Evolutionary conservation across 768 basidiomycete genomes (phyloP).

Genomic region (Boletales sp.): DNA sequence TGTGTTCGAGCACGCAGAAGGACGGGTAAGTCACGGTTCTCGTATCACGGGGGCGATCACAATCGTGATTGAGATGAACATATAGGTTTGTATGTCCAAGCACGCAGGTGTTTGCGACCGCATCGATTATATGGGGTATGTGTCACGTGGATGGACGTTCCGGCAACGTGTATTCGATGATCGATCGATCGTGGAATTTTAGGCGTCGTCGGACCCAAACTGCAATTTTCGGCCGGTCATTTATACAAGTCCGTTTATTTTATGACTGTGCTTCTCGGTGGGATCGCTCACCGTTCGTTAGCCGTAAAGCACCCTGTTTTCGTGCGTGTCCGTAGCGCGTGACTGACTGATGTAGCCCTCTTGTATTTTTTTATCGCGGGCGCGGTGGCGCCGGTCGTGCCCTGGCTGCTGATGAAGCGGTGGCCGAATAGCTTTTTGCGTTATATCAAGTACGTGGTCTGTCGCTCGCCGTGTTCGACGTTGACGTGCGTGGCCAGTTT

Average conservation of each 20-base stretch:
- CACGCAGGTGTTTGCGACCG: conserved; percentile 52
- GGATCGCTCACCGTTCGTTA: conserved; percentile 13
- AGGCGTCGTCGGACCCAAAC: conserved; percentile 66
- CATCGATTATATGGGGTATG: conserved; percentile 50
- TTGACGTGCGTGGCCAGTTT: conserved; percentile 6
- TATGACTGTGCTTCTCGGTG: neutral
- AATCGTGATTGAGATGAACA: neutral
- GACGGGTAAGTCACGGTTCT: conserved; percentile 25
- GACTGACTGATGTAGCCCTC: conserved; percentile 42
- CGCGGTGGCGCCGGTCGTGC: conserved; percentile 56
- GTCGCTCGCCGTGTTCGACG: conserved; percentile 10
- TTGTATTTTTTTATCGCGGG: conserved; percentile 74
- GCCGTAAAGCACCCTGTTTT: conserved; percentile 13
- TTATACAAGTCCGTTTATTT: conserved; percentile 51
- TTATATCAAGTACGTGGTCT: conserved; percentile 57
- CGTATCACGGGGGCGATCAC: neutral
- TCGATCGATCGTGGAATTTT: conserved; percentile 1
- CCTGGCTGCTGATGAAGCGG: conserved; percentile 58
- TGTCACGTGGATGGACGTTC: neutral
- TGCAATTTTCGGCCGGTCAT: conserved; percentile 52
- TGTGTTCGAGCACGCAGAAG: conserved; percentile 44
- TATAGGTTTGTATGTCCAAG: conserved; percentile 47
- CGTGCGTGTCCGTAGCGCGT: conserved; percentile 1
- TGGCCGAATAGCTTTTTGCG: conserved; percentile 62
- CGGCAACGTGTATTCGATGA: conserved; percentile 8